Evolutionary conservation across 371 early-diverging fungal genomes (phyloP).

Genomic region (Mucor irregularis): DNA sequence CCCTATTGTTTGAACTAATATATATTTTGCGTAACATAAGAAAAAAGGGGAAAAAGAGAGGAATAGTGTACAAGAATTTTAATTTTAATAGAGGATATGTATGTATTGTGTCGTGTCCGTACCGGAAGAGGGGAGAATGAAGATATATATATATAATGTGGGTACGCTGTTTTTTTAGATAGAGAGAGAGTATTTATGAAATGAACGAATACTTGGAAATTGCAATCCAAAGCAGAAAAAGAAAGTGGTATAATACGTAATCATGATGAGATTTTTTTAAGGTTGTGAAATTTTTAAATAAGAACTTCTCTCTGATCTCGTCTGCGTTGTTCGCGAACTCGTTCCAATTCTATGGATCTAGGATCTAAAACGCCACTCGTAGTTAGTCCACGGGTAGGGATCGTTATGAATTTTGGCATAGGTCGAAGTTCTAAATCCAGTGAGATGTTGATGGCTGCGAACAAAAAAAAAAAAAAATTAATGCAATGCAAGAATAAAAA

Average conservation of each 20-base stretch:
- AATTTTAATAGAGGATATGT: too few relatives aligned
- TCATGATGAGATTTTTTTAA: conserved; percentile 5
- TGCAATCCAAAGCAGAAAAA: not conserved
- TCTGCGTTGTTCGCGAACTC: conserved; percentile 38
- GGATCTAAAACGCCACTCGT: conserved; percentile 18
- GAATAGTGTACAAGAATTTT: too few relatives aligned
- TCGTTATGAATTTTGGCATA: conserved; percentile 52
- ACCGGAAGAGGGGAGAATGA: too few relatives aligned
- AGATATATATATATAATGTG: too few relatives aligned
- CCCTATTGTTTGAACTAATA: too few relatives aligned
- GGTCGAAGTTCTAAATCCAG: conserved; percentile 43
- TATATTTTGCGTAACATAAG: too few relatives aligned
- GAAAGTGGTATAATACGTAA: conserved; percentile 5
- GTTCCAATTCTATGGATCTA: conserved; percentile 32
- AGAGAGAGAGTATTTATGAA: not conserved
- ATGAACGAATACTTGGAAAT: too few relatives aligned
- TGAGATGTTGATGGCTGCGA: conserved; percentile 51
- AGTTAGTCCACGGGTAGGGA: conserved; percentile 30
- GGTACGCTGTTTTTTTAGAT: not conserved
- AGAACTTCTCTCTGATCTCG: conserved; percentile 38
- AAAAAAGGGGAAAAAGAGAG: too few relatives aligned
- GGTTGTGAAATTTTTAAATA: conserved; percentile 20
- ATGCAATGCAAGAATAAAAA: conserved; percentile 1
- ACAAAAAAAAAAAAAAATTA: not conserved
- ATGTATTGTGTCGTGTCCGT: too few relatives aligned